A percentile compares a stretch with the other conserved stretches of the same genome.
phyloP scores from a whole-genome alignment of 1,284 basidiomycete genomes.

The Pterulicium gracile region DNA sequence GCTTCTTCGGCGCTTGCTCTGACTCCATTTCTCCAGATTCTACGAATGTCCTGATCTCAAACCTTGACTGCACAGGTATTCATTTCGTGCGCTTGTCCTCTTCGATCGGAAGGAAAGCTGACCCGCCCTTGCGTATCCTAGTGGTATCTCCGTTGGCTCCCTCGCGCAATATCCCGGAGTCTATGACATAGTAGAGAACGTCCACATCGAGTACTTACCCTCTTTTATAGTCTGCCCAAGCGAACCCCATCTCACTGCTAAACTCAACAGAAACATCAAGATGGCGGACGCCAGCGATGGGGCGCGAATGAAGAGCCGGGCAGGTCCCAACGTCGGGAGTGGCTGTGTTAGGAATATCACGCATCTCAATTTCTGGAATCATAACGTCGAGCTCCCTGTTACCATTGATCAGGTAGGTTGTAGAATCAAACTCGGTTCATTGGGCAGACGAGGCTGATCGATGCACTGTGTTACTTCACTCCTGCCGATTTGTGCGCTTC shows the following conservation, averaged over 20 bases:
- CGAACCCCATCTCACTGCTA: neutral
- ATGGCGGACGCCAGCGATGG: conserved; percentile 56
- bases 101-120: neutral
- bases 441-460: neutral
- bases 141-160: conserved; percentile 55
- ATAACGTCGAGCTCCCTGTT: conserved; percentile 44
- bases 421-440: conserved; percentile 1
- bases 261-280: conserved; percentile 30
- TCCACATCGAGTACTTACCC: conserved; percentile 31
- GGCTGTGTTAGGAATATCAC: conserved; percentile 52
- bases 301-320: conserved; percentile 59
- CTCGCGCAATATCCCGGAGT: conserved; percentile 45
- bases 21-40: conserved; percentile 20
- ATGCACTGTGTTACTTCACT: conserved; percentile 41
- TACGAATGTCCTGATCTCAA: conserved; percentile 48
- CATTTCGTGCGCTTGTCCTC: conserved; percentile 24
- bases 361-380: conserved; percentile 36
- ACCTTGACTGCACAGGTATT: conserved; percentile 50
- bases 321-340: conserved; percentile 46
- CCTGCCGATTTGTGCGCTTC: conserved; percentile 30
- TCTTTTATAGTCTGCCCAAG: neutral
- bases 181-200: conserved; percentile 58
- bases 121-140: conserved; percentile 16
- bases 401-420: conserved; percentile 37
- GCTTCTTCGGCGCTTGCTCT: conserved; percentile 5